These are phyloP conservation scores for Crithidia brevicula DNA, from an alignment of 208 protist species.

Conservation along the genomic window DNA sequence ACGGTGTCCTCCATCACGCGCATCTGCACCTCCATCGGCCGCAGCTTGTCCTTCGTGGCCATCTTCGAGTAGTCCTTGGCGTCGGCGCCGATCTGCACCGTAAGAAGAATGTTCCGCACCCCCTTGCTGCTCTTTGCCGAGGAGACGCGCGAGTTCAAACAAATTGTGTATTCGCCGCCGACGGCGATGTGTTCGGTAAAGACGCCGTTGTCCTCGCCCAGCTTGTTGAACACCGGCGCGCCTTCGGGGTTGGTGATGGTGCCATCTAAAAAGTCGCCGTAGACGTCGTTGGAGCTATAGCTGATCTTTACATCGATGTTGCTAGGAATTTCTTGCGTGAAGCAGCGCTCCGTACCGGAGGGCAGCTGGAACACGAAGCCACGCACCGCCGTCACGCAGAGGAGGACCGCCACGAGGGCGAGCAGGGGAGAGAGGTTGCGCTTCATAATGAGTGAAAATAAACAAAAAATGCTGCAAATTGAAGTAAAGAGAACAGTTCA, in stretches of 20 bases:
- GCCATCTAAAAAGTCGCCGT: constrained; percentile 70
- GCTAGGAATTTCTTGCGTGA: constrained; percentile 80
- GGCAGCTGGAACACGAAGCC: constrained; percentile 68
- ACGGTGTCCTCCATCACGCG: constrained; percentile 89
- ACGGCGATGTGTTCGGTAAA: constrained; percentile 40
- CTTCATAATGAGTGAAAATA: not conserved
- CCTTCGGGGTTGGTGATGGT: constrained; percentile 29
- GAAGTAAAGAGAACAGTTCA: too few relatives aligned
- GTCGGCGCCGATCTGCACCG: constrained; percentile 48
- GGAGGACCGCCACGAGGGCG: constrained; percentile 8
- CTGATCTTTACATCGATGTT: constrained; percentile 54
- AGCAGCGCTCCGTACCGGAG: constrained; percentile 68
- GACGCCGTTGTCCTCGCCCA: constrained; percentile 38
- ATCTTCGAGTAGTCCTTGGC: constrained; percentile 71
- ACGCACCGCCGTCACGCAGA: constrained; percentile 13
- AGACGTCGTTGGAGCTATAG: constrained; percentile 59
- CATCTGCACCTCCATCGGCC: constrained; percentile 91
- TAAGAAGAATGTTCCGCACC: constrained; percentile 15
- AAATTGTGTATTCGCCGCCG: constrained; percentile 78
- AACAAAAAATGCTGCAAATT: too few relatives aligned
- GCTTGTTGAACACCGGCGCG: constrained; percentile 18
- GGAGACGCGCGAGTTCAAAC: constrained; percentile 54
- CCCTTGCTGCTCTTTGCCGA: not conserved
- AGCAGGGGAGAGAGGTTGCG: not conserved
- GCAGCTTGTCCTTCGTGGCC: constrained; percentile 86